These are phyloP conservation scores for Rhododendron ferrugineum DNA, from an alignment of 148 eudicot species.

Conservation along the genomic window DNA sequence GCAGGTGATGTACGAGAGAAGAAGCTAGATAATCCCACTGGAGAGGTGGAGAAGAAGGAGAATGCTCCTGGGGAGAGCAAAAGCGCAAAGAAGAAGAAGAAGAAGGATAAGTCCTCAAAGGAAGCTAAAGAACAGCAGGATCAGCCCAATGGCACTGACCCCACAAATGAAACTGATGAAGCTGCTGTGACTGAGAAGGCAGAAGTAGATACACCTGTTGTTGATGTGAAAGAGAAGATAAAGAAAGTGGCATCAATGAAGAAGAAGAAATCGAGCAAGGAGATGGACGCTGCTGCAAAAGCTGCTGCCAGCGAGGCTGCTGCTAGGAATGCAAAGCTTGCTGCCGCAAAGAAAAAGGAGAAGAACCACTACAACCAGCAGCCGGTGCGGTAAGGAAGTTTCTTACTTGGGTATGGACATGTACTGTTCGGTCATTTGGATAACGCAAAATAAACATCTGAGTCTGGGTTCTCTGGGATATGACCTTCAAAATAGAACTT, in stretches of 20 bases:
- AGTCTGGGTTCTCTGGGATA: conserved; percentile 11
- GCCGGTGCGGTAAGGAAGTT: conserved; percentile 57
- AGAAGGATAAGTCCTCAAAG: conserved; percentile 72
- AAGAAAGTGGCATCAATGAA: conserved; percentile 72
- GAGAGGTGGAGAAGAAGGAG: conserved; percentile 58
- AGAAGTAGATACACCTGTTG: conserved; percentile 46
- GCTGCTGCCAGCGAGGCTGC: conserved; percentile 94
- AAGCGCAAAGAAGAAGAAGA: conserved; percentile 86
- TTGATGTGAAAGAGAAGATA: conserved; percentile 77
- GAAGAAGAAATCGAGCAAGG: conserved; percentile 90
- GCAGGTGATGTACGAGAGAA: conserved; percentile 50
- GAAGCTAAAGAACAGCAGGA: conserved; percentile 62
- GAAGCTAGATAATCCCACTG: conserved; percentile 44
- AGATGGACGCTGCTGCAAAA: conserved; percentile 74
- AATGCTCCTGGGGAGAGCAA: conserved; percentile 54
- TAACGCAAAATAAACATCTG: conserved; percentile 15
- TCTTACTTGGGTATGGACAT: conserved; percentile 4
- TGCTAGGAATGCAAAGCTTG: conserved; percentile 82
- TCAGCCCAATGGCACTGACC: conserved; percentile 40
- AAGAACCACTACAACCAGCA: conserved; percentile 98
- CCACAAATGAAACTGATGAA: conserved; percentile 25
- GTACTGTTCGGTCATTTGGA: conserved; percentile 16
- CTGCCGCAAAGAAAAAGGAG: conserved; percentile 98
- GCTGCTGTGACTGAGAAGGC: conserved; percentile 22
- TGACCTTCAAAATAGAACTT: conserved; percentile 12